Conservation (phyloP, 1,139 yeast species). For the Lodderomyces jiufengensis region DNA sequence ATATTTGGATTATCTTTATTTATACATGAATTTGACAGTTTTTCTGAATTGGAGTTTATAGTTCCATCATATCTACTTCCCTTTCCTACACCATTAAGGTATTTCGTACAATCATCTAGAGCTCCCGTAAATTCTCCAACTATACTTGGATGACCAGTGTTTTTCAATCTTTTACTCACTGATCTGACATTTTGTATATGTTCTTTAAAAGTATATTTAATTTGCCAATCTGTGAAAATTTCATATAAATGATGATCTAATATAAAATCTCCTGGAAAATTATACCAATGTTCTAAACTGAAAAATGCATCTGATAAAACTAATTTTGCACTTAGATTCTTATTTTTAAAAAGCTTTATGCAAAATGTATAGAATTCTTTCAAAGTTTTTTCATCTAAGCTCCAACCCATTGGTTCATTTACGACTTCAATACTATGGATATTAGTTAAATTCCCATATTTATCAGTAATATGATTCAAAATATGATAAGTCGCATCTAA, state of each 20-base stretch:
- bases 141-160: constrained; percentile 17
- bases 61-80: constrained; percentile 25
- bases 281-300: constrained; percentile 20
- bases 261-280: constrained; percentile 15
- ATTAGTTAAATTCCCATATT: constrained; percentile 18
- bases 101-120: constrained; percentile 24
- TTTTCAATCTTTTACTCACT: constrained; percentile 16
- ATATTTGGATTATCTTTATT: constrained; percentile 16
- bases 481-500: constrained; percentile 16
- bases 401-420: constrained; percentile 23
- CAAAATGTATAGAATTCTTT: constrained; percentile 16
- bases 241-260: constrained; percentile 27
- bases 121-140: constrained; percentile 30
- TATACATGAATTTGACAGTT: constrained; percentile 18
- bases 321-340: constrained; percentile 13
- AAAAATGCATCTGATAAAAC: constrained; percentile 24
- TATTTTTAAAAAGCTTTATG: constrained; percentile 11
- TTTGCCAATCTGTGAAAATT: constrained; percentile 20
- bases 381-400: constrained; percentile 16
- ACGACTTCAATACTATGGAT: constrained; percentile 21
- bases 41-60: constrained; percentile 7
- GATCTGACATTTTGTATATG: constrained; percentile 16
- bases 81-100: constrained; percentile 23
- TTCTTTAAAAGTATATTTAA: constrained; percentile 14
- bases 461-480: constrained; percentile 18